Conservation (phyloP, 371 early-diverging fungal genomes). For the Lichtheimia hyalospora region DNA sequence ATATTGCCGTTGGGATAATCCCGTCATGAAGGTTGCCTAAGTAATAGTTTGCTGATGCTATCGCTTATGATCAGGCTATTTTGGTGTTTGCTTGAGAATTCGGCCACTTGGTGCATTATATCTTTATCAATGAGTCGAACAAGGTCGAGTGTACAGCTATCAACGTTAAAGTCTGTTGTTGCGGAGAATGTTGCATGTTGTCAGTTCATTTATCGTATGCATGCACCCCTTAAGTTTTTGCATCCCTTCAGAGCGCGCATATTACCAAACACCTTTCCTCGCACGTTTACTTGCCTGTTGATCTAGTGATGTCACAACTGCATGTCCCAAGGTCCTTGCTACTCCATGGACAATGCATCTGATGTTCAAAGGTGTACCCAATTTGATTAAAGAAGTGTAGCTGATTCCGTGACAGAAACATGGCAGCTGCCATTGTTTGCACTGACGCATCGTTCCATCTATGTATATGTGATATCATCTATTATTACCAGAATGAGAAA, state of each 20-base stretch:
- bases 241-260: too few relatives aligned
- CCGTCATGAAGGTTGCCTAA: too few relatives aligned
- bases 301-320: slow-evolving; percentile 28
- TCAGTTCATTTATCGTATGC: neutral
- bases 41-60: too few relatives aligned
- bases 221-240: neutral
- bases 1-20: too few relatives aligned
- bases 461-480: slow-evolving; percentile 36
- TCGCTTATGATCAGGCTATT: neutral
- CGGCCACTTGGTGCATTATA: slow-evolving; percentile 13
- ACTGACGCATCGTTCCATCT: slow-evolving; percentile 54
- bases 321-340: slow-evolving; percentile 23
- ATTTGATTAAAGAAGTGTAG: slow-evolving; percentile 91
- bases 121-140: slow-evolving; percentile 22
- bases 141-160: slow-evolving; percentile 29
- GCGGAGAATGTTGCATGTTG: neutral
- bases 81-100: slow-evolving; percentile 1
- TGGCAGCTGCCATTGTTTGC: slow-evolving; percentile 86
- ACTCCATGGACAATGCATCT: slow-evolving; percentile 40
- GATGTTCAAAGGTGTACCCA: slow-evolving; percentile 72
- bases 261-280: too few relatives aligned
- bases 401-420: slow-evolving; percentile 74
- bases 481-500: too few relatives aligned
- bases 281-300: neutral
- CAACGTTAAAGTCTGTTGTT: slow-evolving; percentile 27